Conservation (phyloP, 192 early-diverging fungal genomes). For the Podila verticillata region DNA sequence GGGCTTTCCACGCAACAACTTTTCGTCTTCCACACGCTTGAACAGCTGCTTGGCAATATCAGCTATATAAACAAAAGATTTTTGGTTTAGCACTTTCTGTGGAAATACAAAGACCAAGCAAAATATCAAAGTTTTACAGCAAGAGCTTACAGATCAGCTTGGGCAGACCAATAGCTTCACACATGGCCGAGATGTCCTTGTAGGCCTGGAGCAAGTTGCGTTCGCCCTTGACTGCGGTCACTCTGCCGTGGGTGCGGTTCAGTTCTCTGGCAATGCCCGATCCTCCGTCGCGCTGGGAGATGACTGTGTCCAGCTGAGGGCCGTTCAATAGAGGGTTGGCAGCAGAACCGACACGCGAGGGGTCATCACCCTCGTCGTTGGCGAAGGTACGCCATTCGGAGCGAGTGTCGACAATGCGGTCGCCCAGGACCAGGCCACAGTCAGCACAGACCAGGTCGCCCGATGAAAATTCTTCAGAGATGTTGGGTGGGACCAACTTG, state of each 20-base stretch:
- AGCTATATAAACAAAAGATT: slow-evolving; percentile 4
- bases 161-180: slow-evolving; percentile 82
- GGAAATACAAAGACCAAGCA: neutral
- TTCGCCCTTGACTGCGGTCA: slow-evolving; percentile 76
- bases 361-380: slow-evolving; percentile 90
- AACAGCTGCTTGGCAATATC: slow-evolving; percentile 92
- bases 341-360: slow-evolving; percentile 89
- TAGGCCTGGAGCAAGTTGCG: slow-evolving; percentile 80
- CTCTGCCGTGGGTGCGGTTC: slow-evolving; percentile 77
- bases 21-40: slow-evolving; percentile 85
- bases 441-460: slow-evolving; percentile 93
- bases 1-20: slow-evolving; percentile 82
- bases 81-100: too few species aligned
- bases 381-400: slow-evolving; percentile 98
- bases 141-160: slow-evolving; percentile 63
- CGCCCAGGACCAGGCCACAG: slow-evolving; percentile 88
- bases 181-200: slow-evolving; percentile 81
- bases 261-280: slow-evolving; percentile 75
- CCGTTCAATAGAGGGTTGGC: slow-evolving; percentile 82
- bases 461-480: slow-evolving; percentile 90
- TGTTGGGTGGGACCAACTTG: slow-evolving; percentile 77
- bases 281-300: slow-evolving; percentile 81
- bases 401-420: slow-evolving; percentile 92
- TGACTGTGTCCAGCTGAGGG: slow-evolving; percentile 85
- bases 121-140: neutral